Evolutionary conservation across 2,329 filamentous ascomycete genomes (phyloP), one percentile per base, ranked within the genome.

Genomic region (Madurella mycetomatis): DNA sequence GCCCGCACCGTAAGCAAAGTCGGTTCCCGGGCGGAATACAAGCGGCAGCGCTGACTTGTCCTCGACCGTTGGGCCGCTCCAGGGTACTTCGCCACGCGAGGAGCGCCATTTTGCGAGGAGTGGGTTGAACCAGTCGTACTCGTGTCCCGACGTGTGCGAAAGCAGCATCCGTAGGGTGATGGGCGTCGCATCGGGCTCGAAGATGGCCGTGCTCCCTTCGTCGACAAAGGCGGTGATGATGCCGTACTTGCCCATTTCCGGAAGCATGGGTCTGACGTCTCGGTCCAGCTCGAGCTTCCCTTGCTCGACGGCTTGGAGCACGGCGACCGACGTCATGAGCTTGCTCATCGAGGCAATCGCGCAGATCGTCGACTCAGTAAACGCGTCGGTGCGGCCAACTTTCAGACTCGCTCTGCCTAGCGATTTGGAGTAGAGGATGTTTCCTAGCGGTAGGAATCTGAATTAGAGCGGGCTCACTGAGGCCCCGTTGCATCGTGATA

Each of bases 101-200:
- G 46, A 46, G 16, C 52, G 46, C 52, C 52, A 54, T 11, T 45
- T 44, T 1, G 12, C 32, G 11, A 54, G 47, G 17, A 49, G n/a
- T 4, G 25, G 52, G 46, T 41, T 54, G 8, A 54, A 12, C 46
- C 46, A 54, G 47, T 54, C 52, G 42, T 54, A 54, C 16, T 54
- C 52, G 52, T 49, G 40, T 11, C 52, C 52, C 11, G 52, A 54
- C 3, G 46, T 54, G 47, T 48, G 46, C 2, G 25, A 45, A 39
- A 54, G 52, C 37, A 54, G 47, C 52, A 54, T 54, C 4, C 52
- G 52, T 5, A 54, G 37, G 5, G 52, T 45, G 46, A 54, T 49
- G 7, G 52, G 46, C 3, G 52, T 53, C n/a, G 43, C 19, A n/a
- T 48, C 45, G 16, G 44, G 37, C 19, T 32, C 13, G 17, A 46